These are phyloP conservation scores for Aspergillus unguis DNA, from an alignment of 2,329 filamentous ascomycete genomes.

Conservation along the genomic window DNA sequence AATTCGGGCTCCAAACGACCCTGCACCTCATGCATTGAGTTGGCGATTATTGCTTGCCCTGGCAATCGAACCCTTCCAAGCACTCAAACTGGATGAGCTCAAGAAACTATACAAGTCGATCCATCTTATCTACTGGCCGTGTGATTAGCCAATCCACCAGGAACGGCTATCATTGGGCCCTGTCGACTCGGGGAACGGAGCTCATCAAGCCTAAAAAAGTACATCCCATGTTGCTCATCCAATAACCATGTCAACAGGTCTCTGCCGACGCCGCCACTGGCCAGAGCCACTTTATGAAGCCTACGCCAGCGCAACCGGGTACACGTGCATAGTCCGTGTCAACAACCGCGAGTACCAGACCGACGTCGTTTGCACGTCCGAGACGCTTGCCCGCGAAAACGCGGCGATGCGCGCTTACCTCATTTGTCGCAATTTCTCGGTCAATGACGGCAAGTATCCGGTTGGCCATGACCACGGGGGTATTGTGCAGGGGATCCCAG, in stretches of 20 bases:
- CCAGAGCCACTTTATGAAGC: constrained; percentile 84
- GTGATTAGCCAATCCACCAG: constrained; percentile 11
- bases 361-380: constrained; percentile 77
- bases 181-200: background rate
- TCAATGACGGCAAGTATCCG: constrained; percentile 86
- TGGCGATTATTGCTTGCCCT: background rate
- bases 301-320: constrained; percentile 70
- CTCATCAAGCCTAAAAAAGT: constrained; percentile 2
- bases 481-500: constrained; percentile 59
- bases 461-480: constrained; percentile 53
- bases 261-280: constrained; percentile 94
- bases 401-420: constrained; percentile 95
- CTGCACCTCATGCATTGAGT: background rate
- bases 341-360: constrained; percentile 97
- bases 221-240: constrained; percentile 21
- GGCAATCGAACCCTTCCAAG: background rate
- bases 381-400: constrained; percentile 81
- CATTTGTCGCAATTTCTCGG: constrained; percentile 95
- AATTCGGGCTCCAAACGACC: background rate
- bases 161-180: constrained; percentile 10
- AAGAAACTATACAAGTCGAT: background rate
- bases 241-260: constrained; percentile 59
- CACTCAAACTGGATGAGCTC: too few relatives aligned
- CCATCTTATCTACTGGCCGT: constrained; percentile 7
- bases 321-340: constrained; percentile 85